Evolutionary conservation across 2,329 filamentous ascomycete species (phyloP), one percentile per base, ranked within the genome.

Genomic region (Mariannaea elegans): DNA sequence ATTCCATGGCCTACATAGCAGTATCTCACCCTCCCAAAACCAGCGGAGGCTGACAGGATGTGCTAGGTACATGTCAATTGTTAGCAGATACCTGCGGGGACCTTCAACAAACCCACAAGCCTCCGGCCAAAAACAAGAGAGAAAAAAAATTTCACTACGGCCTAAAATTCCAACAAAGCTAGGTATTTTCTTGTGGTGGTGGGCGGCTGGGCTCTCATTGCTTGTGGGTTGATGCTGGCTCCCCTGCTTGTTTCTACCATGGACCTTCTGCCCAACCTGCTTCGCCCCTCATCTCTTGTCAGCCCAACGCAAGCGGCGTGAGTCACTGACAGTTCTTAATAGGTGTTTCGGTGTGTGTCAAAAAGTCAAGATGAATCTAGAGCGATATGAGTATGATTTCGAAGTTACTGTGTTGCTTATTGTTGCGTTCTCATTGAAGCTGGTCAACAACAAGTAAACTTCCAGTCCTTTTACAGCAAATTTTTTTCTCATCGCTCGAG

Each of bases 231-330:
- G 58, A 56, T 57, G 56, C 56, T 58, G 12, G 27, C 55, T 44
- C 31, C 48, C 27, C 53, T 56, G 42, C 56, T 34, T 48, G 41
- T 39, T 53, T 49, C 60, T 31, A 42, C 52, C 53, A 51, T 62
- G 60, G 58, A 48, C 9, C 49, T 53, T 63, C 64, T 72, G 65
- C 71, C 68, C 67, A 72, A 72, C 70, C 56, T 60, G 56, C 60
- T 61, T 66, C 61, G 65, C 68, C 68, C 68, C 66, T 69, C 68
- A 56, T 55, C 53, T 46, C 50, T 38, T 60, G 64, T 66, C 66
- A 71, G 70, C 71, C 69, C 69, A 71, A 70, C 64, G 50, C 57
- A 64, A 54, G 45, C 68, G 69, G 69, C 66, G 67, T 71, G 69
- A 71, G 69, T 71, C 69, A 71, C 65, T 36, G 44, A 44, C 32